Conservation (phyloP, 2,329 filamentous ascomycete species). For the Ilyonectria sp. region DNA sequence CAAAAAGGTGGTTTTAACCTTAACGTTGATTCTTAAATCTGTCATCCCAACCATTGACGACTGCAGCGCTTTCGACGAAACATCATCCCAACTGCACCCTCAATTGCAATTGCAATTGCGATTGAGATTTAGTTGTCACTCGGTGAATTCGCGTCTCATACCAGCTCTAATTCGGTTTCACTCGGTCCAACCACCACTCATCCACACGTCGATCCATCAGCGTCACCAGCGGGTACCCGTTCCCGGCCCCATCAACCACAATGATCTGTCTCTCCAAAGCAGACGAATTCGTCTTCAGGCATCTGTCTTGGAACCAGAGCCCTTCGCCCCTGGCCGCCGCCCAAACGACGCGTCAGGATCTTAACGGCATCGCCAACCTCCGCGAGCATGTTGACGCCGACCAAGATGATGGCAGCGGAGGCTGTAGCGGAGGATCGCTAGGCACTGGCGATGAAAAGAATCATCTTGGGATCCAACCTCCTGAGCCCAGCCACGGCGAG, state of each 20-base stretch:
- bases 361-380: constrained; percentile 69
- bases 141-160: neutral
- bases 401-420: constrained; percentile 52
- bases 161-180: neutral
- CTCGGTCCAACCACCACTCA: constrained; percentile 21
- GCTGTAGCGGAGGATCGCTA: constrained; percentile 38
- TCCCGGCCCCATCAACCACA: constrained; percentile 20
- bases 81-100: neutral
- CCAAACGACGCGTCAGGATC: constrained; percentile 68
- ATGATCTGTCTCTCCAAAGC: constrained; percentile 72
- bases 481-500: constrained; percentile 35
- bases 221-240: neutral
- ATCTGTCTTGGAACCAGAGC: constrained; percentile 69
- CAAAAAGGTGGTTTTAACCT: constrained; percentile 14
- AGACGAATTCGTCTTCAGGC: constrained; percentile 63
- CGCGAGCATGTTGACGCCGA: constrained; percentile 59
- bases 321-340: constrained; percentile 64
- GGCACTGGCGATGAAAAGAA: constrained; percentile 48
- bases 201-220: constrained; percentile 1
- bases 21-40: constrained; percentile 1
- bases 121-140: neutral
- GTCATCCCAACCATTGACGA: neutral
- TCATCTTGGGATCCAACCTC: constrained; percentile 38
- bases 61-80: neutral
- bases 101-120: too few relatives aligned